Evolutionary conservation across 2,329 filamentous ascomycete genomes (phyloP), one percentile per base, ranked within the genome.

Genomic region (Penicillium glabrum): DNA sequence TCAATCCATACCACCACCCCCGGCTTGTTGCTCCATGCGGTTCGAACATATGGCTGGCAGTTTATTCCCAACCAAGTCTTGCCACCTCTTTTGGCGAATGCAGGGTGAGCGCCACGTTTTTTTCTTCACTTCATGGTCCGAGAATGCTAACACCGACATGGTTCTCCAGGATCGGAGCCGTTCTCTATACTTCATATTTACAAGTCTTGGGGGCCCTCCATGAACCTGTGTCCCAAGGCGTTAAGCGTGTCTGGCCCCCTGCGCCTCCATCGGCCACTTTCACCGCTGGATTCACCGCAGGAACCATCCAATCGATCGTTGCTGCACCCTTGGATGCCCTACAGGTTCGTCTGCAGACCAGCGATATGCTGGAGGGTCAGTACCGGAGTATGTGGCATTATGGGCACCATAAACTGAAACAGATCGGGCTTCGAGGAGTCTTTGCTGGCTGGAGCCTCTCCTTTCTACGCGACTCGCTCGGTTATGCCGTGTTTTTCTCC

Each of bases 321-420:
- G 85, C 85, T 14, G 85, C 85, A 1, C 86, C 86, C 14, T 75
- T 88, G 7, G 86, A 88, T 68, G 86, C 86, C 4, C 75, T 88
- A 2, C 84, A 86, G 61, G 80, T 85, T 29, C 83, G 85, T 33
- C 84, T 87, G 66, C 82, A 82, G 59, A 82, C 83, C 31, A 77
- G 77, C 56, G 85, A 87, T 58, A 81, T 86, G 61, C 74, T 85
- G n/a, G 76, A 82, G 47, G 82, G 83, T 14, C 81, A 80, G 56
- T 84, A 86, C 70, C 81, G 79, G 49, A 85, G 77, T 63, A 86
- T 87, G 81, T 88, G 84, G 85, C 81, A 86, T 57, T 88, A 87
- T 66, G 82, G 81, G 2, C 74, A 72, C 26, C 76, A 80, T 56
- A 88, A 87, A 65, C 75, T 86, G 4, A 76, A 74, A 11, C 82